A percentile compares a stretch with the other conserved stretches of the same genome.
Evolutionary conservation across 1,139 yeast species (phyloP).

Genomic region (Nematodospora anomalae): DNA sequence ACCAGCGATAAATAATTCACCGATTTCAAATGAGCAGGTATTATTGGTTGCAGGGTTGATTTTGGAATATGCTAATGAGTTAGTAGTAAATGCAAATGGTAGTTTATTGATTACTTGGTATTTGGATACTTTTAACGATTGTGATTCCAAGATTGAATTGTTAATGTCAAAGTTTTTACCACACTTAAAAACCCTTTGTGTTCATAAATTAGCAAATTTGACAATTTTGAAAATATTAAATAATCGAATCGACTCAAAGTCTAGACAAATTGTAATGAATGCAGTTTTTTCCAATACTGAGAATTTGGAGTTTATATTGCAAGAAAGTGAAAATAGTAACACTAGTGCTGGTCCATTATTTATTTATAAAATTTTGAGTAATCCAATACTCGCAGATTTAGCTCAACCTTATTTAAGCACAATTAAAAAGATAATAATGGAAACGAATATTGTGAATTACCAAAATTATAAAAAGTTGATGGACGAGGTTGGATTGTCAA

Average conservation of each 20-base stretch:
- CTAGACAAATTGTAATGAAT: constrained; percentile 62
- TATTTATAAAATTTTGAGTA: constrained; percentile 71
- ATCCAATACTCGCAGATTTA: constrained; percentile 46
- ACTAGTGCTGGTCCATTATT: constrained; percentile 81
- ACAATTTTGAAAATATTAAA: constrained; percentile 80
- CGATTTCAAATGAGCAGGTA: constrained; percentile 61
- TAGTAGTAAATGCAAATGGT: constrained; percentile 85
- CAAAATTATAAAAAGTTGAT: constrained; percentile 84
- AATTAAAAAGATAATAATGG: constrained; percentile 60
- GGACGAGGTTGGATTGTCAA: constrained; percentile 85
- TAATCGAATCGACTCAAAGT: constrained; percentile 61
- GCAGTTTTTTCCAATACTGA: constrained; percentile 59
- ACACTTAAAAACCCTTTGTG: constrained; percentile 63
- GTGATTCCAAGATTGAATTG: constrained; percentile 46
- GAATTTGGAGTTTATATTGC: constrained; percentile 21
- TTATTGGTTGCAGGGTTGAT: constrained; percentile 78
- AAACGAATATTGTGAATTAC: constrained; percentile 52
- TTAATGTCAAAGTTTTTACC: constrained; percentile 57
- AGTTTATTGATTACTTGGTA: constrained; percentile 91
- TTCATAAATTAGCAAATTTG: constrained; percentile 83
- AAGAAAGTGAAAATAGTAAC: constrained; percentile 19
- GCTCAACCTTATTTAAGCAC: constrained; percentile 30
- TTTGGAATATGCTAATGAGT: constrained; percentile 72
- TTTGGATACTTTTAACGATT: constrained; percentile 77
- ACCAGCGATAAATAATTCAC: constrained; percentile 4